Percentiles rank a stretch among this genome's conserved stretches.
Conservation (phyloP, 306 rosid species). For the Oxytropis ochrocephala region DNA sequence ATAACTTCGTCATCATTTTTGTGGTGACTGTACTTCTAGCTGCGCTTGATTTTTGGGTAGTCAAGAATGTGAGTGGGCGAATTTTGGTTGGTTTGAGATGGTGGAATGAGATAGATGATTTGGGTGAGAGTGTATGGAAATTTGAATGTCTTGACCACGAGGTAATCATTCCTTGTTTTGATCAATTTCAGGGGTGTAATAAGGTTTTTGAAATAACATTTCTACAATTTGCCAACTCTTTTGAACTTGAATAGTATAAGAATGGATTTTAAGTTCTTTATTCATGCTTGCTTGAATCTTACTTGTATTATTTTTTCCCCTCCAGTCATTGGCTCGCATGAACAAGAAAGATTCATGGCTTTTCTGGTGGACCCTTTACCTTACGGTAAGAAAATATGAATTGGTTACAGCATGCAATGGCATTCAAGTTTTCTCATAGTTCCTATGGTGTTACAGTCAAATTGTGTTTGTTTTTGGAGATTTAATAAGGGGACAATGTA, state of each 20-base stretch:
- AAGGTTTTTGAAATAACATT: not conserved
- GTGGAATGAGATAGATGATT: constrained; percentile 98
- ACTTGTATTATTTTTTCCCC: not conserved
- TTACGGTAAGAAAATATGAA: constrained; percentile 51
- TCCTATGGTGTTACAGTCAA: not conserved
- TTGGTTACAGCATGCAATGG: not conserved
- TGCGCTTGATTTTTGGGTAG: constrained; percentile 98
- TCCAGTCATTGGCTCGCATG: constrained; percentile 84
- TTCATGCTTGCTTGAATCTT: constrained; percentile 1
- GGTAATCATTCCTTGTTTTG: constrained; percentile 37
- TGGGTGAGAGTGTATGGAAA: constrained; percentile 97
- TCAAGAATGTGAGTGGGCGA: constrained; percentile 96
- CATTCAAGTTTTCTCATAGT: not conserved
- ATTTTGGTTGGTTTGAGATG: constrained; percentile 97
- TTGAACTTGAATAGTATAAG: not conserved
- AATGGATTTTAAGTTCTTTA: constrained; percentile 1
- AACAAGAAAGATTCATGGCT: constrained; percentile 98
- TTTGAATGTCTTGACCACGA: constrained; percentile 98
- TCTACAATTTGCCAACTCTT: not conserved
- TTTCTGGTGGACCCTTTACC: constrained; percentile 96
- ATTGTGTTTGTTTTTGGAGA: not conserved
- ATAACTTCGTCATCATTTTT: constrained; percentile 90
- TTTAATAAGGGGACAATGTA: not conserved
- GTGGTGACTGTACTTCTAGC: constrained; percentile 96
- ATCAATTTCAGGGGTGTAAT: not conserved